phyloP scores from a whole-genome alignment of 371 early-diverging fungal species.

The Saksenaea oblongispora region DNA sequence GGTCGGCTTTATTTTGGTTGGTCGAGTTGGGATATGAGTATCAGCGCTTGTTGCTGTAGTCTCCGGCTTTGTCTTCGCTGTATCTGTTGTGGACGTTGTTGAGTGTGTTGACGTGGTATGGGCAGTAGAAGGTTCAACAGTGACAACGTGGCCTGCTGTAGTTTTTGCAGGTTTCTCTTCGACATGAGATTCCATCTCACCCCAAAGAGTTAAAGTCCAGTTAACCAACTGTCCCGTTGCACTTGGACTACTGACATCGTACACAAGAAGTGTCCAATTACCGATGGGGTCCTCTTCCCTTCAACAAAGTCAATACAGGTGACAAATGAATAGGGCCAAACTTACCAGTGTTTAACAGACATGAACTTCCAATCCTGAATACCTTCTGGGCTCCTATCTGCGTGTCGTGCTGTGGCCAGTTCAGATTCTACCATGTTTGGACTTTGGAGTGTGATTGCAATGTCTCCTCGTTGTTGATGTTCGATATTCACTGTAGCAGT shows the following conservation, averaged over 20 bases:
- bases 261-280: constrained; percentile 79
- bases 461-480: constrained; percentile 81
- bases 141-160: constrained; percentile 8
- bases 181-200: constrained; percentile 50
- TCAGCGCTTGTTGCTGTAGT: background rate
- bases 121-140: background rate
- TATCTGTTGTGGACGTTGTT: background rate
- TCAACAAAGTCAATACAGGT: background rate
- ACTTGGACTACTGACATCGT: constrained; percentile 48
- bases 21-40: constrained; percentile 14
- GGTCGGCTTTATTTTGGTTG: constrained; percentile 21
- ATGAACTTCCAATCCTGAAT: constrained; percentile 94
- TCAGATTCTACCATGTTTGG: constrained; percentile 70
- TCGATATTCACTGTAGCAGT: constrained; percentile 83
- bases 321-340: background rate
- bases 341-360: constrained; percentile 94
- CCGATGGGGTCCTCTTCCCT: constrained; percentile 89
- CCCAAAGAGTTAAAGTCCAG: constrained; percentile 73
- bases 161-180: constrained; percentile 30
- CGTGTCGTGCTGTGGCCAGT: constrained; percentile 66
- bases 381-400: constrained; percentile 73
- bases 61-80: background rate
- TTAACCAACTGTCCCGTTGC: constrained; percentile 51
- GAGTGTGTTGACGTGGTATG: constrained; percentile 1
- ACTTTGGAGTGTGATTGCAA: constrained; percentile 74